phyloP scores from a whole-genome alignment of 2,329 filamentous ascomycete genomes.

The Aureobasidium leucospermi region DNA sequence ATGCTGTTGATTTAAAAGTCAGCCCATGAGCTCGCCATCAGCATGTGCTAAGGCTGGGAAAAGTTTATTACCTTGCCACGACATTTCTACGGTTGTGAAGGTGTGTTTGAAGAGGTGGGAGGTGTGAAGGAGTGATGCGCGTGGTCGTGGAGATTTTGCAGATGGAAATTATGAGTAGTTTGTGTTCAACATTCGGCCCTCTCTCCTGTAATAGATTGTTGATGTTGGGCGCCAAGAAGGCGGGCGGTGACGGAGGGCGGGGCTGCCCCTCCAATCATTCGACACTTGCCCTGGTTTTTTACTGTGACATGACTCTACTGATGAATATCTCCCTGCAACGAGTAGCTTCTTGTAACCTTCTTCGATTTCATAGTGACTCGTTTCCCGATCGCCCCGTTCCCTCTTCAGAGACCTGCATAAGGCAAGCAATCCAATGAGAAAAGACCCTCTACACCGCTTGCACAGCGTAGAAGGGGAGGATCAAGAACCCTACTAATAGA shows the following conservation, averaged over 20 bases:
- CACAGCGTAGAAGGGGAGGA: constrained; percentile 4
- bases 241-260: constrained; percentile 11
- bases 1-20: constrained; percentile 36
- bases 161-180: constrained; percentile 1
- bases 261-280: constrained; percentile 11
- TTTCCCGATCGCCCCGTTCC: neutral
- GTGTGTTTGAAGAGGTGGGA: neutral
- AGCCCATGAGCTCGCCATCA: constrained; percentile 15
- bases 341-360: too few species aligned
- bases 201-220: constrained; percentile 11
- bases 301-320: neutral
- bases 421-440: constrained; percentile 11
- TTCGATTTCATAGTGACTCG: too few species aligned
- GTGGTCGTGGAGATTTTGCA: neutral
- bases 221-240: constrained; percentile 9
- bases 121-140: constrained; percentile 10
- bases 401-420: constrained; percentile 12
- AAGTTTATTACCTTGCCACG: constrained; percentile 63
- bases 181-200: neutral
- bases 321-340: neutral
- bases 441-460: constrained; percentile 3
- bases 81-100: constrained; percentile 46
- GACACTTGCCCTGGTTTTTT: neutral
- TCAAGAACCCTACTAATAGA: neutral
- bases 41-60: neutral